A percentile compares a stretch with the other conserved stretches of the same genome.
phyloP scores from a whole-genome alignment of 208 protist genomes.

The Wallacemonas rigidus region DNA sequence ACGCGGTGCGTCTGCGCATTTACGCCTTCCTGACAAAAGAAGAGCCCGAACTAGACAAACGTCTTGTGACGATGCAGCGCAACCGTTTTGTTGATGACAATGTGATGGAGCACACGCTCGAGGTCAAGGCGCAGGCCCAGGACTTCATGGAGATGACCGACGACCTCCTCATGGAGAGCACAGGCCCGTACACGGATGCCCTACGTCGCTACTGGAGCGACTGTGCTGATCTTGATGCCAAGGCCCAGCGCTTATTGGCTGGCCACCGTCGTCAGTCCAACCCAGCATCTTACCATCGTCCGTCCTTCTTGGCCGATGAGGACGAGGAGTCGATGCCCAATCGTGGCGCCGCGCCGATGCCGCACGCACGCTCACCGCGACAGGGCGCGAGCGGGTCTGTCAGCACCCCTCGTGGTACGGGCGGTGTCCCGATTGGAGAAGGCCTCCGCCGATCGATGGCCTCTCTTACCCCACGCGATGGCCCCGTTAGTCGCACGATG shows the following conservation, averaged over 20 bases:
- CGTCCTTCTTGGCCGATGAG: constrained; percentile 1
- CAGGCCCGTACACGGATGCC: constrained; percentile 40
- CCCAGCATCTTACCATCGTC: constrained; percentile 3
- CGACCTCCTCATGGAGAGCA: constrained; percentile 41
- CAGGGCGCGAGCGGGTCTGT: background rate
- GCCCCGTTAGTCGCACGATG: background rate
- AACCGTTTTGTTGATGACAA: constrained; percentile 51
- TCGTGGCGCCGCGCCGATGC: constrained; percentile 28
- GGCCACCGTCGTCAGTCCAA: constrained; percentile 17
- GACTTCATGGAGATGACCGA: constrained; percentile 58
- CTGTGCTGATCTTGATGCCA: constrained; percentile 50
- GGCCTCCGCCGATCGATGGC: constrained; percentile 7
- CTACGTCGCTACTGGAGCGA: constrained; percentile 57
- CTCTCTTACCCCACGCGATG: background rate
- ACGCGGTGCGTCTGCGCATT: constrained; percentile 63
- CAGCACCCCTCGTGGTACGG: background rate
- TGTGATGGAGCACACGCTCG: constrained; percentile 47
- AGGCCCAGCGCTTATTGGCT: constrained; percentile 34
- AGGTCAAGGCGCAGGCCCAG: constrained; percentile 43
- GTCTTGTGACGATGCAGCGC: constrained; percentile 34
- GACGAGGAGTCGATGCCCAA: constrained; percentile 25
- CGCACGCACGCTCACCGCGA: constrained; percentile 19
- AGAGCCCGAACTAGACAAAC: constrained; percentile 46
- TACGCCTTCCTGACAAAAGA: constrained; percentile 65
- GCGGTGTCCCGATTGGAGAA: constrained; percentile 1